phyloP scores from a whole-genome alignment of 345 rosid species.

The Barbarea vulgaris region DNA sequence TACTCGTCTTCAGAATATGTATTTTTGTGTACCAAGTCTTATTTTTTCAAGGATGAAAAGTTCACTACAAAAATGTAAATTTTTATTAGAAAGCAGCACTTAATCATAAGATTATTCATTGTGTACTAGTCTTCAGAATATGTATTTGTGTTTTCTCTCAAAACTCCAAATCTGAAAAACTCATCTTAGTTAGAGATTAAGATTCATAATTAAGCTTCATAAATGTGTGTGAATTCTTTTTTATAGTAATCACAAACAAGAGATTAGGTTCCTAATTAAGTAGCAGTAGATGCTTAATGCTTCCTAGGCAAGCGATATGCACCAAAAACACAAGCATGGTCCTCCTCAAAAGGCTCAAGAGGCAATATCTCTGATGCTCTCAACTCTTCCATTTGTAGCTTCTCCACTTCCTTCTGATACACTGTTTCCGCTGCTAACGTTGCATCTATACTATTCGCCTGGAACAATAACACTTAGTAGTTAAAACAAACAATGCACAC shows the following conservation, averaged over 20 bases:
- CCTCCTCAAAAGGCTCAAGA: conserved; percentile 78
- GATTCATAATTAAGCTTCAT: not conserved
- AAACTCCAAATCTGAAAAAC: not conserved
- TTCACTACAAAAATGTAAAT: too few relatives aligned
- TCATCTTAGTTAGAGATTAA: not conserved
- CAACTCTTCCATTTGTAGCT: conserved; percentile 74
- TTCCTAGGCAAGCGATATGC: conserved; percentile 79
- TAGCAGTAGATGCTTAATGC: conserved; percentile 44
- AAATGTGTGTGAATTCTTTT: not conserved
- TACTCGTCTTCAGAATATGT: too few relatives aligned
- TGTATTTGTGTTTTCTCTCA: not conserved
- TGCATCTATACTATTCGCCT: conserved; percentile 88
- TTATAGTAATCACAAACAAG: not conserved
- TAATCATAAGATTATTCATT: too few relatives aligned
- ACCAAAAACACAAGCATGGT: conserved; percentile 86
- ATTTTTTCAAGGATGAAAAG: too few relatives aligned
- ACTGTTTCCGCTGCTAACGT: conserved; percentile 78
- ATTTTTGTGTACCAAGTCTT: too few relatives aligned
- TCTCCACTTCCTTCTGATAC: conserved; percentile 74
- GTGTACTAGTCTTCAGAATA: too few relatives aligned
- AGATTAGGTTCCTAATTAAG: not conserved
- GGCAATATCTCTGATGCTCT: conserved; percentile 75
- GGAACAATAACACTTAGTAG: conserved; percentile 31
- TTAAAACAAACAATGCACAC: not conserved
- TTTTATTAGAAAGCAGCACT: too few relatives aligned